These are phyloP conservation scores for Nemania bipapillata DNA, from an alignment of 2,329 filamentous ascomycete species.

Conservation along the genomic window DNA sequence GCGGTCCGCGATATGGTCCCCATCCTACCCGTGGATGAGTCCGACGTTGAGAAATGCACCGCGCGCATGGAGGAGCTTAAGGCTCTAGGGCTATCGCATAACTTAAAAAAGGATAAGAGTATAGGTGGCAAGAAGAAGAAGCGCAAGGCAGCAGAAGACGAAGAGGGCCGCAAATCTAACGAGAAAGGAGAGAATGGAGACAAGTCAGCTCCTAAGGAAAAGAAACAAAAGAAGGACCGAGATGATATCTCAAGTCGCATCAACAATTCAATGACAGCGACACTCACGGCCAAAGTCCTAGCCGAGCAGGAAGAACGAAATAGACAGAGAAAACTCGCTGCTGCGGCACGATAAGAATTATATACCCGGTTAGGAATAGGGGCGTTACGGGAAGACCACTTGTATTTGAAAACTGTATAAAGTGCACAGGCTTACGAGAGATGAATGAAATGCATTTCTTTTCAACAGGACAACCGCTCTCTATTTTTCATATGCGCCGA, in stretches of 20 bases:
- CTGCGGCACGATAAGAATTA: conserved; percentile 35
- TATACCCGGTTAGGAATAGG: background rate
- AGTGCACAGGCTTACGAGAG: conserved; percentile 13
- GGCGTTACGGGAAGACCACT: background rate
- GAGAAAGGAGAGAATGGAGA: conserved; percentile 34
- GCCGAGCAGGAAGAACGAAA: conserved; percentile 86
- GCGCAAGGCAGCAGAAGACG: conserved; percentile 56
- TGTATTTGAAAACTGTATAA: conserved; percentile 13
- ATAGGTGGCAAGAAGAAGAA: conserved; percentile 79
- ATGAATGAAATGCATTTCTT: conserved; percentile 10
- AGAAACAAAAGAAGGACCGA: conserved; percentile 51
- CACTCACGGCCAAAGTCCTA: conserved; percentile 84
- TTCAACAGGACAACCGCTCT: conserved; percentile 25
- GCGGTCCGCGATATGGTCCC: conserved; percentile 80
- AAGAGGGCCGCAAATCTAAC: conserved; percentile 49
- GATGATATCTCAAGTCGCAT: conserved; percentile 67
- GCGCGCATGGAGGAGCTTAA: conserved; percentile 75
- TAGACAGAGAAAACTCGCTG: conserved; percentile 77
- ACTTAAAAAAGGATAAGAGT: conserved; percentile 81
- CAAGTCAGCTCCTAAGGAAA: conserved; percentile 63
- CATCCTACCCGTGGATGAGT: conserved; percentile 76
- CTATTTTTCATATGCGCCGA: conserved; percentile 31
- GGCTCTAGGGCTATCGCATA: conserved; percentile 80
- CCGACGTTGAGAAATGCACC: conserved; percentile 75
- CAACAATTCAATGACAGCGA: conserved; percentile 87